Evolutionary conservation across 2,329 filamentous ascomycete species (phyloP).

Genomic region (Botrytis aclada): DNA sequence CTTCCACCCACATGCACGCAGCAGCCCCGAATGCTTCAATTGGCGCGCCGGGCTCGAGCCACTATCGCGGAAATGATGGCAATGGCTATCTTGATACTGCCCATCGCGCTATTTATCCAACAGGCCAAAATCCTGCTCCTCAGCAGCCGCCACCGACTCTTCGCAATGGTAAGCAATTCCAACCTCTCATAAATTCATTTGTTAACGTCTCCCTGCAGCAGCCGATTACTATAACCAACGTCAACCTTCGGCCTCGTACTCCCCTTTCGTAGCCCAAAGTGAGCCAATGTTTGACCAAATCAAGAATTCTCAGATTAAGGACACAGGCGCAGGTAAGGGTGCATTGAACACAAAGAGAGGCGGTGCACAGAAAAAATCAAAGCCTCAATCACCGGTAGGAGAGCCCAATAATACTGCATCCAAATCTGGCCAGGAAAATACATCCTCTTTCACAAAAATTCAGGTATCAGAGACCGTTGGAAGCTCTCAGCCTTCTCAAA

Average conservation of each 20-base stretch:
- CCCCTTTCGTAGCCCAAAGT: conserved; percentile 29
- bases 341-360: background rate
- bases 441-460: background rate
- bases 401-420: background rate
- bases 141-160: conserved; percentile 21
- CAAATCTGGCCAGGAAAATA: conserved; percentile 1
- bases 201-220: conserved; percentile 1
- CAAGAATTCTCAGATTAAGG: conserved; percentile 16
- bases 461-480: background rate
- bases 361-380: background rate
- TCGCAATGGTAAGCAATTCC: conserved; percentile 26
- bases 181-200: background rate
- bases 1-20: conserved; percentile 27
- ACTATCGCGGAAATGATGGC: conserved; percentile 36
- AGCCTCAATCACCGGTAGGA: background rate
- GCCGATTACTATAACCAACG: conserved; percentile 26
- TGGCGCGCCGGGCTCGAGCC: conserved; percentile 23
- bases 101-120: conserved; percentile 28
- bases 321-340: background rate
- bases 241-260: conserved; percentile 33
- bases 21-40: conserved; percentile 20
- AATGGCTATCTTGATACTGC: conserved; percentile 29
- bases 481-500: background rate
- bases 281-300: conserved; percentile 20
- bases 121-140: conserved; percentile 25